Evolutionary conservation across 2,329 filamentous ascomycete species (phyloP).

Genomic region (Colletotrichum sp.): DNA sequence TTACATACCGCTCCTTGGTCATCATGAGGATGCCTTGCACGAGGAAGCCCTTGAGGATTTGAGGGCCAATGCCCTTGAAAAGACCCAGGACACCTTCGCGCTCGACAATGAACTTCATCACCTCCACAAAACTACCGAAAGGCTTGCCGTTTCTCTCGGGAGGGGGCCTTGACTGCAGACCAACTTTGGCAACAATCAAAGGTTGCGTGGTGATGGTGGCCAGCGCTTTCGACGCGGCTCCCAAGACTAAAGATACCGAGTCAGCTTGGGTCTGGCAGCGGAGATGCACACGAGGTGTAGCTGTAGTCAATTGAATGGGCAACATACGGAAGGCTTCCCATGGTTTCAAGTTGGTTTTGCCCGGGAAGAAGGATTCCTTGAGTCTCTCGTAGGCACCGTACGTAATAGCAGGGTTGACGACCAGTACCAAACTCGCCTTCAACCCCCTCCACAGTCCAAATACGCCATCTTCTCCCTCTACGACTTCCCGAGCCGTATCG

Average conservation of each 20-base stretch:
- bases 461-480: constrained; percentile 88
- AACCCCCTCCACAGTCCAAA: constrained; percentile 91
- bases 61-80: constrained; percentile 96
- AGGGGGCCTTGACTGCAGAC: constrained; percentile 91
- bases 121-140: constrained; percentile 91
- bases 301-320: neutral
- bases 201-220: constrained; percentile 94
- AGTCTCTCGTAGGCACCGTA: constrained; percentile 96
- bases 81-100: constrained; percentile 84
- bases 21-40: constrained; percentile 99
- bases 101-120: constrained; percentile 92
- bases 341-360: constrained; percentile 75
- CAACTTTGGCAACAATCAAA: constrained; percentile 96
- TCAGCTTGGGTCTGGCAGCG: neutral
- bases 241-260: constrained; percentile 67
- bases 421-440: constrained; percentile 93
- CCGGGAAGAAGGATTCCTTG: constrained; percentile 77
- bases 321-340: constrained; percentile 90
- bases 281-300: neutral
- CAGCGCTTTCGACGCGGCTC: constrained; percentile 89
- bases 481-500: constrained; percentile 86
- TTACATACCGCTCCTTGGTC: constrained; percentile 87
- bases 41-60: constrained; percentile 89
- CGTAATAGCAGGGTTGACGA: constrained; percentile 96
- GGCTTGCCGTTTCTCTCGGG: constrained; percentile 84